These are phyloP conservation scores for Mycosarcoma mackinlayi DNA, from an alignment of 1,284 basidiomycete species.

Conservation along the genomic window DNA sequence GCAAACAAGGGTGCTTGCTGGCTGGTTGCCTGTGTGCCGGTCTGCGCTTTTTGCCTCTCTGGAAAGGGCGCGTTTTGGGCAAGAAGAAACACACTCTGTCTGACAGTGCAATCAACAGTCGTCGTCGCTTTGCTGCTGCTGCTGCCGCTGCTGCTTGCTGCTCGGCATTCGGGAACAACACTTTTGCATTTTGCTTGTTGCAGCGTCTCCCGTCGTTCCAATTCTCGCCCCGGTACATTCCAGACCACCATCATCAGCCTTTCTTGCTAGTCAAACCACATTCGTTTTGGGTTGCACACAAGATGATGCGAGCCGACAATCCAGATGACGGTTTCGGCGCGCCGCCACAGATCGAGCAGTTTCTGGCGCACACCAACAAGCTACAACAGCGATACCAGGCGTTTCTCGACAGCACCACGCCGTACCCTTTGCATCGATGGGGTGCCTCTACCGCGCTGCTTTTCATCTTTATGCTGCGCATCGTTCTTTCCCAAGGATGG, in stretches of 20 bases:
- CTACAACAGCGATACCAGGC: slow-evolving; percentile 73
- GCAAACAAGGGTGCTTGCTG: no score
- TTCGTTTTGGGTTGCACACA: no score
- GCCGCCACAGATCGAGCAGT: slow-evolving; percentile 51
- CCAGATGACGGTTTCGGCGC: slow-evolving; percentile 45
- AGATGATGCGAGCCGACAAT: slow-evolving; percentile 60
- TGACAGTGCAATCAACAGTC: no score
- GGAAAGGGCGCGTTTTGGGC: not conserved
- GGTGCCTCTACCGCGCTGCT: slow-evolving; percentile 80
- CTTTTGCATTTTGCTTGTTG: no score
- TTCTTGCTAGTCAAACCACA: no score
- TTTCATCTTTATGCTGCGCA: slow-evolving; percentile 83
- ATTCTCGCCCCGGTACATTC: no score
- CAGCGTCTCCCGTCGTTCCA: no score
- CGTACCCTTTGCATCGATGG: slow-evolving; percentile 89
- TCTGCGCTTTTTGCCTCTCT: no score
- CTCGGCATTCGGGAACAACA: slow-evolving; percentile 22
- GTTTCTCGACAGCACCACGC: slow-evolving; percentile 88
- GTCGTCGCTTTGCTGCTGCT: not conserved
- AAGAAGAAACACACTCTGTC: no score
- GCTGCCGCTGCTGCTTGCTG: not conserved
- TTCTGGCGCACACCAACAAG: slow-evolving; percentile 52
- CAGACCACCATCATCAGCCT: not conserved
- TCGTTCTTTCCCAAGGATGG: slow-evolving; percentile 91
- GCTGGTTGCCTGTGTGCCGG: no score